These are phyloP conservation scores for Cryptococcus hybrid DNA, from an alignment of 1,284 basidiomycete species.

Conservation along the genomic window DNA sequence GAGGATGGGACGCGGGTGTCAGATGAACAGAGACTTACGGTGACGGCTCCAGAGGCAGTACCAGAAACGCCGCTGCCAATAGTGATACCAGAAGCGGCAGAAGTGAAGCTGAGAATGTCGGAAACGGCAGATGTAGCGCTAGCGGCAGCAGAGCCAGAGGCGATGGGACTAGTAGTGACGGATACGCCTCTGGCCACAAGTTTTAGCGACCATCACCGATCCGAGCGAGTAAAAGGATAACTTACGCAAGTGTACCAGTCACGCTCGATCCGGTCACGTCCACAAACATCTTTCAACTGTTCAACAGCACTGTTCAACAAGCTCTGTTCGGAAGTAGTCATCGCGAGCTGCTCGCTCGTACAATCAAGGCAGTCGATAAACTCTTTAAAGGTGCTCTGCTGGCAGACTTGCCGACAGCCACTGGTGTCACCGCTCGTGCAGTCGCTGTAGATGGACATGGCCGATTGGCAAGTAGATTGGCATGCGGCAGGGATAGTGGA, in stretches of 20 bases:
- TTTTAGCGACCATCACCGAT: background rate
- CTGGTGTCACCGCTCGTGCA: constrained; percentile 33
- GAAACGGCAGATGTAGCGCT: background rate
- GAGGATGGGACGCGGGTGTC: background rate
- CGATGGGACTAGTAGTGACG: background rate
- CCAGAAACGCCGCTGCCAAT: background rate
- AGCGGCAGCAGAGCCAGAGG: background rate
- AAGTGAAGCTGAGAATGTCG: background rate
- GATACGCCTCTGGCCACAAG: background rate
- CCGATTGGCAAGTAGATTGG: constrained; percentile 15
- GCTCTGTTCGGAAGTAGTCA: constrained; percentile 13
- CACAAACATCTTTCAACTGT: constrained; percentile 22
- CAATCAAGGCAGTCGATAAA: constrained; percentile 26
- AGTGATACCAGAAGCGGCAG: constrained; percentile 7
- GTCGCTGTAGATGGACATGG: constrained; percentile 38
- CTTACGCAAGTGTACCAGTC: constrained; percentile 15
- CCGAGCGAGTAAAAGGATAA: background rate
- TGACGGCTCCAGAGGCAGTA: constrained; percentile 2
- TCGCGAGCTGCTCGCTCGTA: constrained; percentile 19
- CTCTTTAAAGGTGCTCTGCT: constrained; percentile 21
- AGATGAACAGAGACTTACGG: constrained; percentile 1
- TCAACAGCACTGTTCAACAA: constrained; percentile 19
- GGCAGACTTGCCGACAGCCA: constrained; percentile 29
- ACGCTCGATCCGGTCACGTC: constrained; percentile 20
- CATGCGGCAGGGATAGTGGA: constrained; percentile 26